Evolutionary conservation across 164 flowering plant genomes (phyloP), one percentile per base, ranked within the genome.

Genomic region (Cinnamomum chago): DNA sequence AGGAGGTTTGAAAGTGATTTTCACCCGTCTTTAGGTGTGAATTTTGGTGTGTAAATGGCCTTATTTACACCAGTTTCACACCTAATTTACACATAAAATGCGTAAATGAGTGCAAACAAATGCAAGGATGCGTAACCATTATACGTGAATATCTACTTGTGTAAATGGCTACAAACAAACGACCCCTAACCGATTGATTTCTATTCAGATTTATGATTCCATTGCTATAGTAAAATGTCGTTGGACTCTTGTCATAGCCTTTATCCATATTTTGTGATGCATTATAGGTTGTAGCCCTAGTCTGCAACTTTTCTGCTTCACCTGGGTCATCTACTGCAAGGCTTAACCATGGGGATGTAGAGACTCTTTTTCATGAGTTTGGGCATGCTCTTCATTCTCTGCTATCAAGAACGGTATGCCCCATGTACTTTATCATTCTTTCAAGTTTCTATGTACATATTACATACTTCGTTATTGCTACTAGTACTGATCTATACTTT

Each of bases 361-460:
- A 92, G 84, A 90, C 95, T 64, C 90, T 96, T 24, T 92, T 96
- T 78, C 99, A 96, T 78, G 99, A 96, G 83, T 96, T 96, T 87
- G 99, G 99, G 47, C 99, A 96, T 81, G 99, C 99, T 71, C 95
- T 96, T 78, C 99, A 96, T 83, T 91, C 99, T 5, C 77, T 96
- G 72, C 94, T 96, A 74, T 94, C 99, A 65, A 85, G 99, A 87
- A 92, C 99, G 90, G 99, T 96, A 90, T 64, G 30, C 23, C 25
- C 3, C 69, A 25, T 40, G 17, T 40, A 40, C 13, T 55, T 3
- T 0, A 13, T 15, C 12, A 55, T 55, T 55, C 5, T 20, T 17
- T 14, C 60, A 55, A 55, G 17, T 52, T 13, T 13, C 4, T 4
- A 52, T 17, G 60, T 20, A 55, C 5, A 55, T 15, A 17, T 13